Conservation (phyloP, 2,329 filamentous ascomycete genomes). For the Epichloe aotearoae region DNA sequence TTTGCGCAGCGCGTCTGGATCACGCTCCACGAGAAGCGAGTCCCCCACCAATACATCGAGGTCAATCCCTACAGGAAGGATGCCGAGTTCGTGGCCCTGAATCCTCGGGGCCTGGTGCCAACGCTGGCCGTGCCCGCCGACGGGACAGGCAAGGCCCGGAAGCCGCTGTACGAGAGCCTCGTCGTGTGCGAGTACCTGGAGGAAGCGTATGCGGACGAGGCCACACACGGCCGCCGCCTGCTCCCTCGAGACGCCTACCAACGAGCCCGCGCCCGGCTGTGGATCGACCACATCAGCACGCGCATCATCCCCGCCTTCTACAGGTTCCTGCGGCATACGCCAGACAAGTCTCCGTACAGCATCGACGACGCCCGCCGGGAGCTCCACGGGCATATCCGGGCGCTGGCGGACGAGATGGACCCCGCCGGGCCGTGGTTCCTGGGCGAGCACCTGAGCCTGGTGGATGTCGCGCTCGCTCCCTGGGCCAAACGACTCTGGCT, state of each 20-base stretch:
- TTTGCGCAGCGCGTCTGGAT: slow-evolving; percentile 63
- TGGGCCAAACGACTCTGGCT: slow-evolving; percentile 62
- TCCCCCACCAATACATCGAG: slow-evolving; percentile 61
- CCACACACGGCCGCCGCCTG: slow-evolving; percentile 30
- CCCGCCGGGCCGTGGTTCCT: slow-evolving; percentile 48
- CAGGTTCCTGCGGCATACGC: slow-evolving; percentile 42
- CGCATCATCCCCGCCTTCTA: slow-evolving; percentile 59
- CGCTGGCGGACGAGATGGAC: slow-evolving; percentile 50
- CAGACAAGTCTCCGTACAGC: slow-evolving; percentile 31
- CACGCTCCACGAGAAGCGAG: slow-evolving; percentile 57
- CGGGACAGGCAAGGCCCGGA: slow-evolving; percentile 21
- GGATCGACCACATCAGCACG: slow-evolving; percentile 59
- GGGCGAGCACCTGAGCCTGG: slow-evolving; percentile 47
- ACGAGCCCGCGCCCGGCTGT: slow-evolving; percentile 52
- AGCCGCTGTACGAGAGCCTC: slow-evolving; percentile 58
- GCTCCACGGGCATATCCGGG: slow-evolving; percentile 44
- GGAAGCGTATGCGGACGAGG: slow-evolving; percentile 46
- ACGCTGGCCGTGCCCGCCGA: slow-evolving; percentile 42
- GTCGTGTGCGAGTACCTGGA: slow-evolving; percentile 67
- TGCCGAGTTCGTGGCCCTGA: slow-evolving; percentile 52
- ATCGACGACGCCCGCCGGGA: slow-evolving; percentile 42
- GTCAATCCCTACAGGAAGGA: slow-evolving; percentile 70
- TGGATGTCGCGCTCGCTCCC: slow-evolving; percentile 59
- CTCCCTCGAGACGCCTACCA: slow-evolving; percentile 50
- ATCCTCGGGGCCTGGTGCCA: slow-evolving; percentile 63